Evolutionary conservation across 2,329 filamentous ascomycete species (phyloP).

Genomic region (Trichoderma sp.): DNA sequence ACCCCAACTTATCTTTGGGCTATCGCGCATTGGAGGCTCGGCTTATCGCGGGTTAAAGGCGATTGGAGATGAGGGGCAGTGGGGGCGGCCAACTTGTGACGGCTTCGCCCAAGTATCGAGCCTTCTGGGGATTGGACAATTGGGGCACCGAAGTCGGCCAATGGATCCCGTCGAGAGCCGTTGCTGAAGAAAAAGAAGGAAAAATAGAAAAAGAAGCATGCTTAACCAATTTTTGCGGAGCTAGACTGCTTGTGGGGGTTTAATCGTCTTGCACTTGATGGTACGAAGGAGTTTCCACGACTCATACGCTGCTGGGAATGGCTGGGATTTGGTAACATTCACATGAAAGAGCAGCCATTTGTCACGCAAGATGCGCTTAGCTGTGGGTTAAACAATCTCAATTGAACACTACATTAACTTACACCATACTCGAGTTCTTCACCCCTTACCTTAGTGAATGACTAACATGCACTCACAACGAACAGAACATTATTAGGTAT

Average conservation of each 20-base stretch:
- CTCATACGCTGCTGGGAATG: neutral
- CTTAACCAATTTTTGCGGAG: neutral
- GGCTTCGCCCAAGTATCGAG: neutral
- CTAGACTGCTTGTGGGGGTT: neutral
- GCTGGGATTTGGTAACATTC: neutral
- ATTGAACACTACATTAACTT: neutral
- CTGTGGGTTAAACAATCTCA: neutral
- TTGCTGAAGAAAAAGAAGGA: neutral
- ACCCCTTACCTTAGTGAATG: neutral
- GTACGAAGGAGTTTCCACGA: neutral
- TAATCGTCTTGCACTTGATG: neutral
- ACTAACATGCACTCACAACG: neutral
- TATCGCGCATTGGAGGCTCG: neutral
- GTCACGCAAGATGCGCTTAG: neutral
- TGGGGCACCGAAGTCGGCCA: neutral
- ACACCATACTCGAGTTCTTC: neutral
- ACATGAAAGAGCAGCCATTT: neutral
- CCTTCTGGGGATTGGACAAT: constrained; percentile 9
- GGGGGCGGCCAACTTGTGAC: constrained; percentile 11
- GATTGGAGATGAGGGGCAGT: constrained; percentile 17
- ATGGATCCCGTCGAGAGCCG: constrained; percentile 6
- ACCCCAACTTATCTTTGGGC: neutral
- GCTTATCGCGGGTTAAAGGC: constrained; percentile 25
- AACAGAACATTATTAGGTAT: constrained; percentile 12
- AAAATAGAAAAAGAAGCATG: neutral